A percentile compares a stretch with the other conserved stretches of the same genome.
Evolutionary conservation across 208 protist species (phyloP).

Genomic region (Angomonas deanei): DNA sequence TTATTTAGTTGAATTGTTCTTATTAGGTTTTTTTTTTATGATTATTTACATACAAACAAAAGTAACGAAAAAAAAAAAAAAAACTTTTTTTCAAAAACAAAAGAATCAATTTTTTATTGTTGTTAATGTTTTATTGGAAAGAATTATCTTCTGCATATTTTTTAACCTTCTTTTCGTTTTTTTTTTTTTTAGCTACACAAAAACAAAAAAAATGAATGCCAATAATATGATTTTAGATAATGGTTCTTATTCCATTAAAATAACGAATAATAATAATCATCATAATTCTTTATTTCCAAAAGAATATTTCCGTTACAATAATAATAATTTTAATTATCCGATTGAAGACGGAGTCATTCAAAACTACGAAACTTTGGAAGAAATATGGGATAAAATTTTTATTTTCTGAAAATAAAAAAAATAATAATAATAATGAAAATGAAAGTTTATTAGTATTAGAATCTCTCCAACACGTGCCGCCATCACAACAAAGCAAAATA

Average conservation of each 20-base stretch:
- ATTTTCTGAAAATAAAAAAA: neutral
- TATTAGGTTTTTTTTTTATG: neutral
- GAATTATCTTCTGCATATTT: slow-evolving; percentile 8
- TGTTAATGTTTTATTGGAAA: neutral
- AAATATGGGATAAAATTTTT: slow-evolving; percentile 96
- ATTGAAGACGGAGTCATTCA: slow-evolving; percentile 96
- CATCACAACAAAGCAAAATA: neutral
- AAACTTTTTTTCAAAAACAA: slow-evolving; percentile 6
- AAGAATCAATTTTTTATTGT: neutral
- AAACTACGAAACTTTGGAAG: slow-evolving; percentile 96
- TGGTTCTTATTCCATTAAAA: neutral
- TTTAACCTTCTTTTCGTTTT: slow-evolving; percentile 3
- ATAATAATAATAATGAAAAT: neutral
- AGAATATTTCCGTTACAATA: neutral
- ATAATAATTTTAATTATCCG: slow-evolving; percentile 83
- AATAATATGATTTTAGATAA: slow-evolving; percentile 1
- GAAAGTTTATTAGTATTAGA: neutral
- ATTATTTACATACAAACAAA: neutral
- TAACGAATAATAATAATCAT: neutral
- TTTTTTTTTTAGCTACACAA: neutral
- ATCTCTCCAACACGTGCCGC: neutral
- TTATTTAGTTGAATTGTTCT: neutral
- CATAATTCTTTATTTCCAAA: too few relatives aligned
- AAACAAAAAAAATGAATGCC: neutral
- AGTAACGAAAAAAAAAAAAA: slow-evolving; percentile 11